phyloP scores from a whole-genome alignment of 2,329 filamentous ascomycete genomes.

The Venturia pyrina region DNA sequence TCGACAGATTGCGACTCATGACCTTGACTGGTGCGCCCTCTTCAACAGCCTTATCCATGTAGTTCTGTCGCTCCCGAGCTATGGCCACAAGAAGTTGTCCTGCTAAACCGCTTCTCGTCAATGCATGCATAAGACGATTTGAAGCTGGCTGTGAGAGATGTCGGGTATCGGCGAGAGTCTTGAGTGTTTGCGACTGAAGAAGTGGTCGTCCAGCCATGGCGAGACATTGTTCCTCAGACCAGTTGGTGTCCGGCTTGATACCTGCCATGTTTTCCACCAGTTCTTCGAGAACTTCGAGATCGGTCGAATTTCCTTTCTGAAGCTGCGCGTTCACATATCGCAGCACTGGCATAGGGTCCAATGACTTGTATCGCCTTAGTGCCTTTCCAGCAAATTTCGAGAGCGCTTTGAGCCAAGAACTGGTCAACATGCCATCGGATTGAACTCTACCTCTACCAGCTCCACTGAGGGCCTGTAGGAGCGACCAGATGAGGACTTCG shows the following conservation, averaged over 20 bases:
- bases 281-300: constrained; percentile 84
- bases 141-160: constrained; percentile 67
- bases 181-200: constrained; percentile 69
- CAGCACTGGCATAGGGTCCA: constrained; percentile 76
- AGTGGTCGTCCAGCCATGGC: constrained; percentile 81
- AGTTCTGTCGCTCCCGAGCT: constrained; percentile 81
- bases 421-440: constrained; percentile 64
- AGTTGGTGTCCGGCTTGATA: constrained; percentile 75
- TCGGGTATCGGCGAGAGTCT: constrained; percentile 71
- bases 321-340: constrained; percentile 86
- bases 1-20: constrained; percentile 78
- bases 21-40: constrained; percentile 77
- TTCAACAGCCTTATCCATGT: constrained; percentile 64
- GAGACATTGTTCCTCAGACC: constrained; percentile 77
- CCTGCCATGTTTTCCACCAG: constrained; percentile 89
- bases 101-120: constrained; percentile 68
- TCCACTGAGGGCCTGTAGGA: constrained; percentile 61
- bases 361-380: constrained; percentile 73
- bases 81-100: constrained; percentile 81
- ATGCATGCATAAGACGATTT: constrained; percentile 66
- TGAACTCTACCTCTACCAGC: constrained; percentile 49
- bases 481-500: constrained; percentile 85
- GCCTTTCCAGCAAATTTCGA: constrained; percentile 86
- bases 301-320: constrained; percentile 70
- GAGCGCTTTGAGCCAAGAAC: constrained; percentile 82